These are phyloP conservation scores for Fusarium lyarnte DNA, from an alignment of 2,329 filamentous ascomycete species.

Conservation along the genomic window DNA sequence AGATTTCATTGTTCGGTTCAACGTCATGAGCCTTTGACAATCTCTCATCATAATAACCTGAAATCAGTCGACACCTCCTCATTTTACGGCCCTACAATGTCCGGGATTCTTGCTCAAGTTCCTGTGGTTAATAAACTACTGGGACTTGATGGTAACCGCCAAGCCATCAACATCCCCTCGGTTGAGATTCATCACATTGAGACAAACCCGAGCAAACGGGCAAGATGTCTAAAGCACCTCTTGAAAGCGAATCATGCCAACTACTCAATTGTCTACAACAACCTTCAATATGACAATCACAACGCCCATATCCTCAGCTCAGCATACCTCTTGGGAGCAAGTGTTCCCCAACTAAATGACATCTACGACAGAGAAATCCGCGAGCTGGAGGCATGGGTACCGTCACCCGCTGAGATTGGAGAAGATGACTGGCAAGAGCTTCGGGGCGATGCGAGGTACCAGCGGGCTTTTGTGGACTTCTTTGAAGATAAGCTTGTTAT, in stretches of 20 bases:
- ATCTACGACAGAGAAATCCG: conserved; percentile 83
- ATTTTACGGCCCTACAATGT: conserved; percentile 40
- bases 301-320: conserved; percentile 83
- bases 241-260: conserved; percentile 92
- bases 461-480: conserved; percentile 92
- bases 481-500: conserved; percentile 90
- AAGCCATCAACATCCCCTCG: conserved; percentile 67
- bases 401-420: conserved; percentile 85
- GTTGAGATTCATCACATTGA: conserved; percentile 84
- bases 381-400: conserved; percentile 79
- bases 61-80: not conserved
- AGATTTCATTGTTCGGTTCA: conserved; percentile 24
- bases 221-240: conserved; percentile 87
- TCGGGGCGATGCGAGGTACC: conserved; percentile 80
- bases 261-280: conserved; percentile 82
- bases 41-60: conserved; percentile 24
- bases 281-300: conserved; percentile 83
- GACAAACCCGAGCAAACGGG: conserved; percentile 78
- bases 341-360: conserved; percentile 75
- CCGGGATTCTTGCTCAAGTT: conserved; percentile 49
- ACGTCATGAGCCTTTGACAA: conserved; percentile 36
- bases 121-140: conserved; percentile 44
- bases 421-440: conserved; percentile 88
- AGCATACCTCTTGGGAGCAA: conserved; percentile 85
- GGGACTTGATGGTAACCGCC: conserved; percentile 37